Evolutionary conservation across 441 rosid species (phyloP).

Genomic region (Euphorbia schlechtendalii): DNA sequence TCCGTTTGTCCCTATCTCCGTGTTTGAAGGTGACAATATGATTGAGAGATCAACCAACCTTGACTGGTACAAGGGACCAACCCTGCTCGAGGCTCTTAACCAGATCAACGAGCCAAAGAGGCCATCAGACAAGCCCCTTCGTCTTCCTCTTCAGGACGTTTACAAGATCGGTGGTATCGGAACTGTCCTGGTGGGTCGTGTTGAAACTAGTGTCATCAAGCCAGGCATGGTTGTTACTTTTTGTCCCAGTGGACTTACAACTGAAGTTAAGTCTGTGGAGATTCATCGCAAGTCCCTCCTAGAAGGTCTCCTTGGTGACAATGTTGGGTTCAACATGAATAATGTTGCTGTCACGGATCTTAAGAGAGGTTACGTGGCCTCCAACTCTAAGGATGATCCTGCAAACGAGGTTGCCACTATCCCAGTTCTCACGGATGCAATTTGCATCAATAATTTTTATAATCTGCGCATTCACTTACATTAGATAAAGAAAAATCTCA

Average conservation of each 20-base stretch:
- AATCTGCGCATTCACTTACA: too few species aligned
- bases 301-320: slow-evolving; percentile 60
- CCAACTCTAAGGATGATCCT: slow-evolving; percentile 74
- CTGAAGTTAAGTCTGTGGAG: slow-evolving; percentile 45
- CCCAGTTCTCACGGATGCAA: too few species aligned
- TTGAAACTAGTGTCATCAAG: slow-evolving; percentile 20
- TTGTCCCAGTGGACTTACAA: slow-evolving; percentile 38
- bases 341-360: slow-evolving; percentile 11
- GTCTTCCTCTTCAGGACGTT: slow-evolving; percentile 70
- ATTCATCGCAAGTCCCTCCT: slow-evolving; percentile 57
- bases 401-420: slow-evolving; percentile 73
- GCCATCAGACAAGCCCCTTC: slow-evolving; percentile 10
- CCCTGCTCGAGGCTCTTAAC: slow-evolving; percentile 5
- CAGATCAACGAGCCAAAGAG: slow-evolving; percentile 3
- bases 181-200: slow-evolving; percentile 36
- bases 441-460: too few species aligned
- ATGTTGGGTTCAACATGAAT: slow-evolving; percentile 56
- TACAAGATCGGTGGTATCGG: slow-evolving; percentile 61
- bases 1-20: slow-evolving; percentile 68
- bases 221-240: slow-evolving; percentile 11
- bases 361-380: slow-evolving; percentile 52
- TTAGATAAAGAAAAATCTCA: too few species aligned
- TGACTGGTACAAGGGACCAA: slow-evolving; percentile 12
- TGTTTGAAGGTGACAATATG: slow-evolving; percentile 51
- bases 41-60: slow-evolving; percentile 37